Conservation (phyloP, 345 rosid species). For the Citrus glauca region DNA sequence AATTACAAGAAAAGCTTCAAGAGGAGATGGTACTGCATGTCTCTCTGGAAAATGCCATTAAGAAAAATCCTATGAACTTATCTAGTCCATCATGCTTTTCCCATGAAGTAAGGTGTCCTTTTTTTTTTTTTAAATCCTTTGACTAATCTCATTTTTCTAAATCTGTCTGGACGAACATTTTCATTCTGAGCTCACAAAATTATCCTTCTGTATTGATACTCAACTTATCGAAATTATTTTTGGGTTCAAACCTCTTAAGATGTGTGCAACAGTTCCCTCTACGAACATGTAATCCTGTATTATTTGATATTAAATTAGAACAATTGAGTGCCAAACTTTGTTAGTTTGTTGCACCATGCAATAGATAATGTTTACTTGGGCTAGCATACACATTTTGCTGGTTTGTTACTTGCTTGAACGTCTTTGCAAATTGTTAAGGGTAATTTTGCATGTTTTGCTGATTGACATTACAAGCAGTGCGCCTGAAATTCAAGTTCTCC, state of each 20-base stretch:
- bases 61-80: slow-evolving; percentile 47
- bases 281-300: neutral
- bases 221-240: neutral
- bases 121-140: neutral
- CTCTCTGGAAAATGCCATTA: slow-evolving; percentile 48
- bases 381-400: neutral
- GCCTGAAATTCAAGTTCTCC: neutral
- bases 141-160: neutral
- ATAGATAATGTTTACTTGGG: neutral
- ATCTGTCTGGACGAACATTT: neutral
- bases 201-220: neutral
- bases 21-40: slow-evolving; percentile 67
- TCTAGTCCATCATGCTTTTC: slow-evolving; percentile 49
- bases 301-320: neutral
- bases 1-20: slow-evolving; percentile 61
- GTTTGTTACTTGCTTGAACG: too few species aligned
- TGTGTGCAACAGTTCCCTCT: neutral
- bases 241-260: neutral
- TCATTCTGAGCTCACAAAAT: neutral
- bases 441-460: neutral
- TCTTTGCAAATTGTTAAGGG: neutral
- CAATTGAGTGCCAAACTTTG: neutral
- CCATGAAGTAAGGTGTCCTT: slow-evolving; percentile 39
- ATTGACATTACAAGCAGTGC: neutral
- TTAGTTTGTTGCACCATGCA: neutral